phyloP scores from a whole-genome alignment of 441 rosid genomes.

The Rhodomyrtus psidioides region DNA sequence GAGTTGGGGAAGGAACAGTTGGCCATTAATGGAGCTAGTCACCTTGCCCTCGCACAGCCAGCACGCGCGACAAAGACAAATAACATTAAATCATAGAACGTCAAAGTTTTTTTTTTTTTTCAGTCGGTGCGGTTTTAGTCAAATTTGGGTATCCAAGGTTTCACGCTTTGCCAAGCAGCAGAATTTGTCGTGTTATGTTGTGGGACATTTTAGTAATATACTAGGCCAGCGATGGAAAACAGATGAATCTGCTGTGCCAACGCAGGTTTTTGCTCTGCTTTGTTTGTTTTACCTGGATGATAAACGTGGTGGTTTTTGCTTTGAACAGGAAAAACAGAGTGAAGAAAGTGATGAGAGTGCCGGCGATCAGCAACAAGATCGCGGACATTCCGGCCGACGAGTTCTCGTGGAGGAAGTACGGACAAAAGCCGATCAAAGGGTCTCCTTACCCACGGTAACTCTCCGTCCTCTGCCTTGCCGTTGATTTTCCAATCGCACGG shows the following conservation, averaged over 20 bases:
- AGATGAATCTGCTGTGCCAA: neutral
- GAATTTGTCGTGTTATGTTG: neutral
- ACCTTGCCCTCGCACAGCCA: neutral
- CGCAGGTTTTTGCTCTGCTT: neutral
- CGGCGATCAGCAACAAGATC: constrained; percentile 81
- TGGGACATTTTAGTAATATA: neutral
- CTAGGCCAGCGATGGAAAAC: neutral
- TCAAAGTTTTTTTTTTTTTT: neutral
- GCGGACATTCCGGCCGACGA: constrained; percentile 97
- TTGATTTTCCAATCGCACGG: neutral
- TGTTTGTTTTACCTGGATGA: neutral
- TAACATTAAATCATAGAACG: neutral
- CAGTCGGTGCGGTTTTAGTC: neutral
- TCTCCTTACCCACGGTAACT: constrained; percentile 91
- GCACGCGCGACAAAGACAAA: neutral
- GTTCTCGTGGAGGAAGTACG: constrained; percentile 94
- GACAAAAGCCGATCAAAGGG: constrained; percentile 96
- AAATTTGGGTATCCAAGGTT: neutral
- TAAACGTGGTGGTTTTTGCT: neutral
- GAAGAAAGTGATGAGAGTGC: constrained; percentile 71
- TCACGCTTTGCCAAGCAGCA: neutral
- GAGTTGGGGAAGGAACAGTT: neutral
- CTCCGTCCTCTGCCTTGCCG: neutral
- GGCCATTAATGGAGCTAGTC: neutral
- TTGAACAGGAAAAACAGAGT: constrained; percentile 56